phyloP scores from a whole-genome alignment of 2,329 filamentous ascomycete species.

The Neopestalotiopsis sp. region DNA sequence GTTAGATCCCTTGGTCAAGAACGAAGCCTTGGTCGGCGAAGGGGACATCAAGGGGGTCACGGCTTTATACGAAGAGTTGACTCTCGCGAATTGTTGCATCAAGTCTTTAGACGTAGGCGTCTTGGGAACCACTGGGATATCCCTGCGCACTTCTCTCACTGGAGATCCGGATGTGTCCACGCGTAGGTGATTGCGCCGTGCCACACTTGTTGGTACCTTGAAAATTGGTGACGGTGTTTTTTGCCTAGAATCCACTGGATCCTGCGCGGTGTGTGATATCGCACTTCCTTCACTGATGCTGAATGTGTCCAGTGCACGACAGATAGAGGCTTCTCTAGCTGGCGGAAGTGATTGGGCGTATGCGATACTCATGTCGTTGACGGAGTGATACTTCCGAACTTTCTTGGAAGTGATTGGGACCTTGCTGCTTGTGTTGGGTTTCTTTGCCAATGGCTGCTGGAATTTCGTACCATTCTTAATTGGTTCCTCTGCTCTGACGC shows the following conservation, averaged over 20 bases:
- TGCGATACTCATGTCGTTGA: conserved; percentile 26
- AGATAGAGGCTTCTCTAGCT: conserved; percentile 51
- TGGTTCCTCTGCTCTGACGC: conserved; percentile 31
- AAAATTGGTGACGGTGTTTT: conserved; percentile 27
- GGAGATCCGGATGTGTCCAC: background rate
- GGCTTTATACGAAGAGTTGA: conserved; percentile 35
- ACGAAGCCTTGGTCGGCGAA: conserved; percentile 54
- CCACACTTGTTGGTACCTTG: conserved; percentile 30
- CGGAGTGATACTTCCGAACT: conserved; percentile 31
- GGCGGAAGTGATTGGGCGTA: conserved; percentile 22
- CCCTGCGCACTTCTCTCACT: conserved; percentile 14
- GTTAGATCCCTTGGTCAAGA: conserved; percentile 78
- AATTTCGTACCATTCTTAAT: conserved; percentile 45
- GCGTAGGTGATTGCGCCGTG: conserved; percentile 28
- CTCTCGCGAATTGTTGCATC: conserved; percentile 33
- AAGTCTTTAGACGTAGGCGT: conserved; percentile 39
- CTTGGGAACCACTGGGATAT: conserved; percentile 35
- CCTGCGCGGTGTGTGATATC: conserved; percentile 30
- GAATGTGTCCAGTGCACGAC: conserved; percentile 42
- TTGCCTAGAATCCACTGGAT: conserved; percentile 52
- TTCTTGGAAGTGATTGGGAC: conserved; percentile 25
- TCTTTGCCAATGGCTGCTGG: conserved; percentile 22
- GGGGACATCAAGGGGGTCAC: conserved; percentile 40
- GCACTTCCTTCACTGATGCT: conserved; percentile 40
- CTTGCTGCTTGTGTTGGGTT: conserved; percentile 18